phyloP scores from a whole-genome alignment of 768 basidiomycete genomes.

The Trametes meyenii region DNA sequence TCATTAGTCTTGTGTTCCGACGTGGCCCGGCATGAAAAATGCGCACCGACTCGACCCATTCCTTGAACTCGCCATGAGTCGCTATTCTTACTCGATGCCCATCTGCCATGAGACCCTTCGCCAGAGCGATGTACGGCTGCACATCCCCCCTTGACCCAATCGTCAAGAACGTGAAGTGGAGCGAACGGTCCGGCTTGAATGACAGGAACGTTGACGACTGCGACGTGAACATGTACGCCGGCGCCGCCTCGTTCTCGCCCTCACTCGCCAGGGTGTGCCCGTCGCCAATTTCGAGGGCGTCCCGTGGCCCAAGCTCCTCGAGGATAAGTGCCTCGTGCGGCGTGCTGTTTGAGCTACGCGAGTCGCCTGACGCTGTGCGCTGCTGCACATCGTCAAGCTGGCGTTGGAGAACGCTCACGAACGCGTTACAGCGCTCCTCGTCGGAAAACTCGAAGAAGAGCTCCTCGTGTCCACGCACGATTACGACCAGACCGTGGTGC shows the following conservation, averaged over 20 bases:
- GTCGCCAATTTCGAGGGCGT: conserved; percentile 40
- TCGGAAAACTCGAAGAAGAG: conserved; percentile 94
- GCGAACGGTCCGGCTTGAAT: conserved; percentile 84
- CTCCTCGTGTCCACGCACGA: conserved; percentile 96
- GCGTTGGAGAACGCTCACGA: conserved; percentile 71
- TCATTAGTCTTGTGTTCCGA: neutral
- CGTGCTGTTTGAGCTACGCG: conserved; percentile 47
- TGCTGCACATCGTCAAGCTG: conserved; percentile 76
- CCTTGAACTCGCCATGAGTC: conserved; percentile 91
- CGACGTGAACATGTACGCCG: conserved; percentile 95
- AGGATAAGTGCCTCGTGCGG: conserved; percentile 77
- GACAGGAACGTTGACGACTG: conserved; percentile 96
- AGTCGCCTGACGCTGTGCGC: conserved; percentile 50
- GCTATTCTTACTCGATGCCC: conserved; percentile 91
- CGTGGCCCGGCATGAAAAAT: neutral
- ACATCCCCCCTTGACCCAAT: conserved; percentile 98
- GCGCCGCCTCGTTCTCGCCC: conserved; percentile 67
- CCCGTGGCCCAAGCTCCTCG: conserved; percentile 76
- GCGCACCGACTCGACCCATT: conserved; percentile 92
- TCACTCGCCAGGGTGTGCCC: conserved; percentile 40
- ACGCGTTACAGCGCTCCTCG: conserved; percentile 78
- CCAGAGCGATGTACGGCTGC: conserved; percentile 95
- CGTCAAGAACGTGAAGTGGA: conserved; percentile 93
- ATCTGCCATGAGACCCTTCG: conserved; percentile 87
- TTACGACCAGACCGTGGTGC: conserved; percentile 85